Evolutionary conservation across 805 yeast genomes (phyloP).

Genomic region (Yarrowia sp.): DNA sequence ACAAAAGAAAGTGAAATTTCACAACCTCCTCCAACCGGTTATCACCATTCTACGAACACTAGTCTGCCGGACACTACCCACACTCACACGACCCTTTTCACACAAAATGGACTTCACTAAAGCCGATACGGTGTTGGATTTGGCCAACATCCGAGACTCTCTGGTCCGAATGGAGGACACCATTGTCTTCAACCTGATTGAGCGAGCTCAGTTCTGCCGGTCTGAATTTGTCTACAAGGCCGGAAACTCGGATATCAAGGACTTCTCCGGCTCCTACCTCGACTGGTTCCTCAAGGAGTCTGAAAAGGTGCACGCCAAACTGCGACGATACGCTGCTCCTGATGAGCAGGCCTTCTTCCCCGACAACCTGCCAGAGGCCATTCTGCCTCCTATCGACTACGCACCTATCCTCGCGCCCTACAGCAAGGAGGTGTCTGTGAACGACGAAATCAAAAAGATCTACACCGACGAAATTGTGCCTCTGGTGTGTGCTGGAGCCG

Average conservation of each 20-base stretch:
- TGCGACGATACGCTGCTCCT: constrained; percentile 89
- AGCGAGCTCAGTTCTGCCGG: constrained; percentile 81
- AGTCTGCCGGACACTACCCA: background rate
- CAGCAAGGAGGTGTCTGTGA: constrained; percentile 72
- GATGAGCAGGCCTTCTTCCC: constrained; percentile 93
- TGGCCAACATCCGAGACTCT: constrained; percentile 78
- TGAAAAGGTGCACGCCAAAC: constrained; percentile 71
- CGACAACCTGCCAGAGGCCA: constrained; percentile 56
- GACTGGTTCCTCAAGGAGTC: constrained; percentile 80
- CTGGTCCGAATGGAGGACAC: constrained; percentile 95
- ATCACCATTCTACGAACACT: background rate
- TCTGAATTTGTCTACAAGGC: constrained; percentile 71
- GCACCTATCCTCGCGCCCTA: constrained; percentile 77
- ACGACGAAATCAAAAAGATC: constrained; percentile 60
- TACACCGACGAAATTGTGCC: constrained; percentile 80
- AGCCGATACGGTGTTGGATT: constrained; percentile 76
- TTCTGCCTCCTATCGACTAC: constrained; percentile 74
- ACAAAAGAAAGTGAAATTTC: background rate
- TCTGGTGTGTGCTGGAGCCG: constrained; percentile 57
- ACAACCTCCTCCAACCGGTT: background rate
- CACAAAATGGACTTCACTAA: constrained; percentile 72
- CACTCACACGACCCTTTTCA: background rate
- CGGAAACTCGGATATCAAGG: constrained; percentile 48
- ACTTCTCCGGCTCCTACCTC: constrained; percentile 74
- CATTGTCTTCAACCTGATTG: constrained; percentile 86